These are phyloP conservation scores for Soucietia sequanensis DNA, from an alignment of 805 yeast species.

Conservation along the genomic window DNA sequence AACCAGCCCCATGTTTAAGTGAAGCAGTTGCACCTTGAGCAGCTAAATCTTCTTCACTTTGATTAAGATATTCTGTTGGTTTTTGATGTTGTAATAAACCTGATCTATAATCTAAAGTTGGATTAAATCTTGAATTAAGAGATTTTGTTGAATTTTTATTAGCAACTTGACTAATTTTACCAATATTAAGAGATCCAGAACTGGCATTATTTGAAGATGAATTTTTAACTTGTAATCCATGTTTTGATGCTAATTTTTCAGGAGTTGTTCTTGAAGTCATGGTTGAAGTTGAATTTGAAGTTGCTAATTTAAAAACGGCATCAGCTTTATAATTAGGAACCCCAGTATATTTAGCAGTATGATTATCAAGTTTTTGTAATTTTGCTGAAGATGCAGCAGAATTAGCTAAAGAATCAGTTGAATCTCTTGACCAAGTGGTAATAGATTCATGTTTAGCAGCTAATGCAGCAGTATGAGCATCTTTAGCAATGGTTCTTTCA, in stretches of 20 bases:
- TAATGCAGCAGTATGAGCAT: constrained; percentile 66
- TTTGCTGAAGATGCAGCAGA: constrained; percentile 44
- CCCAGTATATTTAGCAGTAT: constrained; percentile 13
- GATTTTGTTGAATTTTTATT: constrained; percentile 38
- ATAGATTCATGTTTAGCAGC: constrained; percentile 45
- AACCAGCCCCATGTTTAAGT: constrained; percentile 34
- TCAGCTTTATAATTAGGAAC: constrained; percentile 29
- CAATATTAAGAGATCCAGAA: constrained; percentile 27
- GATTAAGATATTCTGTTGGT: constrained; percentile 34
- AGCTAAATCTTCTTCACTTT: constrained; percentile 47
- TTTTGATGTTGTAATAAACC: constrained; percentile 23
- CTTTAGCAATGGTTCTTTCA: constrained; percentile 56
- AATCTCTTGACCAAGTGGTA: constrained; percentile 47
- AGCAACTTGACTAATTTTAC: constrained; percentile 34
- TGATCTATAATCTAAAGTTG: constrained; percentile 39
- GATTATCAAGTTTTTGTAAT: constrained; percentile 21
- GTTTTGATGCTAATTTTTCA: constrained; percentile 28
- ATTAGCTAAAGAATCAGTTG: constrained; percentile 46
- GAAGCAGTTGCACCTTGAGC: constrained; percentile 61
- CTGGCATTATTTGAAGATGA: constrained; percentile 20
- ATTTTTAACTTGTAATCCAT: constrained; percentile 22
- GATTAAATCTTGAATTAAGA: constrained; percentile 41
- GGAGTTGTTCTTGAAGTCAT: constrained; percentile 49
- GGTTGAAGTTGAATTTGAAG: constrained; percentile 40
- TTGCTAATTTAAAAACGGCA: constrained; percentile 32